phyloP scores from a whole-genome alignment of 163 green algal species.

The Scenedesmus sp. region DNA sequence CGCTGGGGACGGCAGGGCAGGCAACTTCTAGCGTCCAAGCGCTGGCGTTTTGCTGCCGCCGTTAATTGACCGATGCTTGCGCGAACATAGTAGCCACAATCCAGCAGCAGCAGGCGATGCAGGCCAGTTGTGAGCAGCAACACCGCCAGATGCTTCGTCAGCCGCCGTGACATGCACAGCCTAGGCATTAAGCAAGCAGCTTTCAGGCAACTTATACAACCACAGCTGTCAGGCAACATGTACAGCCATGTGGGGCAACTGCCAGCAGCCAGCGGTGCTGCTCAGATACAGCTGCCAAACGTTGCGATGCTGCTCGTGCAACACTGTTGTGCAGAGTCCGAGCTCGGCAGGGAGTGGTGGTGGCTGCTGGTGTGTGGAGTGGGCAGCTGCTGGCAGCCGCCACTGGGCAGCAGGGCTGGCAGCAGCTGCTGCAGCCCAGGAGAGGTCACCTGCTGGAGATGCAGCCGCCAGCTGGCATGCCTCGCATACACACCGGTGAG shows the following conservation, averaged over 20 bases:
- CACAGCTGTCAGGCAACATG: neutral
- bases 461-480: conserved; percentile 63
- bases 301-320: neutral
- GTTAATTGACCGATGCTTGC: neutral
- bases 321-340: conserved; percentile 35
- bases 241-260: neutral
- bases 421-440: conserved; percentile 63
- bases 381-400: conserved; percentile 66
- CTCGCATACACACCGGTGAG: conserved; percentile 24
- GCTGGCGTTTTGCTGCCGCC: too few species aligned
- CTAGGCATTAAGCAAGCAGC: neutral
- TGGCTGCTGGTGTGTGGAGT: conserved; percentile 82
- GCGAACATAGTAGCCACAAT: neutral
- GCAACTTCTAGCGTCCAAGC: neutral
- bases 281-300: neutral
- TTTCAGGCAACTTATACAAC: neutral
- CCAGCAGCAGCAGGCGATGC: neutral
- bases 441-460: conserved; percentile 79
- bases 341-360: conserved; percentile 62
- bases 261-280: neutral
- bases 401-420: conserved; percentile 47
- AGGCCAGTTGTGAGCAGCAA: neutral
- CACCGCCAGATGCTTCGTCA: neutral
- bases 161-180: neutral
- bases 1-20: neutral